A percentile compares a stretch with the other conserved stretches of the same genome.
These are phyloP conservation scores for Dactylellina leptospora DNA, from an alignment of 2,329 filamentous ascomycete species.

Conservation along the genomic window DNA sequence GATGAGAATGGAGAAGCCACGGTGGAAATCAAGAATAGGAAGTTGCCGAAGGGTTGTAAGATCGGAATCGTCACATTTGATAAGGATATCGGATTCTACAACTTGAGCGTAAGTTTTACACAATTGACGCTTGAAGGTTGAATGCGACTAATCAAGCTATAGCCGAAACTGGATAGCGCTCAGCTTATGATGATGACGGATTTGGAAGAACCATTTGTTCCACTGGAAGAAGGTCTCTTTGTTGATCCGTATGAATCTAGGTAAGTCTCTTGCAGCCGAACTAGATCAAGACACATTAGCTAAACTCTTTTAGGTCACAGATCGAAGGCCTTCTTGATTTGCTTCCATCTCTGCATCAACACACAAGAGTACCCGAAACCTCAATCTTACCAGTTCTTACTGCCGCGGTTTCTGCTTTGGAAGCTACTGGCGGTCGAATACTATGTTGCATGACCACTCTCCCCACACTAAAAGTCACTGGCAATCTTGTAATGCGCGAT, in stretches of 20 bases:
- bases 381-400: slow-evolving; percentile 84
- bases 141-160: slow-evolving; percentile 27
- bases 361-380: slow-evolving; percentile 88
- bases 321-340: slow-evolving; percentile 86
- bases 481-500: slow-evolving; percentile 83
- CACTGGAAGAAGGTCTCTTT: slow-evolving; percentile 88
- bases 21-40: slow-evolving; percentile 62
- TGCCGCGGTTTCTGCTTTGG: slow-evolving; percentile 82
- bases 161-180: slow-evolving; percentile 80
- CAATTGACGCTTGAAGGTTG: not conserved
- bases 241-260: slow-evolving; percentile 93
- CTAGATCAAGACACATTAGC: not conserved
- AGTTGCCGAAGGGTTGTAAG: slow-evolving; percentile 77
- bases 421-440: slow-evolving; percentile 89
- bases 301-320: slow-evolving; percentile 20
- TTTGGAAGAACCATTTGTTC: slow-evolving; percentile 93
- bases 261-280: slow-evolving; percentile 60
- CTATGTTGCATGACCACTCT: slow-evolving; percentile 86
- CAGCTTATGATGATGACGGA: slow-evolving; percentile 99
- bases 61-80: slow-evolving; percentile 96
- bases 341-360: slow-evolving; percentile 85
- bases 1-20: slow-evolving; percentile 31
- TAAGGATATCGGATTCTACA: slow-evolving; percentile 98
- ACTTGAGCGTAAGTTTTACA: slow-evolving; percentile 75
- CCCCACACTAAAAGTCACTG: slow-evolving; percentile 84